Base-by-base conservation (phyloP, 1,139 yeast genomes). In the Kodamaea anthophila region DNA sequence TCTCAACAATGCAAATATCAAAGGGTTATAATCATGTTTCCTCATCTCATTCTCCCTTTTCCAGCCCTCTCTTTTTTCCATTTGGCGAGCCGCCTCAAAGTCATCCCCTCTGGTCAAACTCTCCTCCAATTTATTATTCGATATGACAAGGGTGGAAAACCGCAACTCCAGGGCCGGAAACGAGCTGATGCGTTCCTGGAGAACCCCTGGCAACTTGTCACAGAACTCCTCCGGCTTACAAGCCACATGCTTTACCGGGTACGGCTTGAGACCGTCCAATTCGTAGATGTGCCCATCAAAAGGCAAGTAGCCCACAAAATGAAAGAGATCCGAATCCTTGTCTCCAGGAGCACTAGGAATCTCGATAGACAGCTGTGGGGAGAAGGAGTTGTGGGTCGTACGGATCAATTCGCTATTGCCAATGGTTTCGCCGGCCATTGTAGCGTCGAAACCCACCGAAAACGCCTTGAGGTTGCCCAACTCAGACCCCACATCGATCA, bases 241-340 rank as follows among this genome's bases (percentile, higher is more conserved):
- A 5, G 37, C 48, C 0, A 60, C 71, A 44, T 78, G 86, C 24
- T 52, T 54, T 24, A 79, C 75, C 1, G 86, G 85, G 31, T 51
- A 65, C n/a, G 57, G 60, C 37, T 73, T 74, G 30, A 79, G 60
- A 1, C 87, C 87, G 45, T 79, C 87, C 29, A 79, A 56, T 44
- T 80, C 87, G 46, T 74, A 75, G n/a, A 79, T 58, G 24, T 51
- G 49, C 13, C 70, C 77, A 34, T 68, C 51, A 24, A 58, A 52
- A 20, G 62, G 64, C 8, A 66, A 38, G 44, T 73, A 80, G 0
- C 84, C 79, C 22, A 78, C 61, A 42, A 77, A 79, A 46, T 79
- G 87, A 53, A 66, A 80, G 10, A 76, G 42, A 1, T 78, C 83
- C 39, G 73, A 77, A 35, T 70, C 55, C 22, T 66, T 65, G 26